Evolutionary conservation across 306 rosid genomes (phyloP).

Genomic region (Vicia faba): DNA sequence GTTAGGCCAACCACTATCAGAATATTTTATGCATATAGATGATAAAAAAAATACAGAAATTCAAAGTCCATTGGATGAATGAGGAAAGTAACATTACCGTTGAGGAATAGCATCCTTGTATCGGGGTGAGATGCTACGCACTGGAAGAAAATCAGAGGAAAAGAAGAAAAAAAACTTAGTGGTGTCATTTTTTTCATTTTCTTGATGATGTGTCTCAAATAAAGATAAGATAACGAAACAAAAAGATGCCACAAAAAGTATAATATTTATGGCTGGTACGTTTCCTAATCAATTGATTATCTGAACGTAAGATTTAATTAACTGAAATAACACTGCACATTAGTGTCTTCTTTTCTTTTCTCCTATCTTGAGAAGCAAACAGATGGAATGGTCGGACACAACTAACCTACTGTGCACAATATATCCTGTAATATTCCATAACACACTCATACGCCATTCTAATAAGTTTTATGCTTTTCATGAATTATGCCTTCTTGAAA

Average conservation of each 20-base stretch:
- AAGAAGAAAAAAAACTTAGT: constrained; percentile 17
- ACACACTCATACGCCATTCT: not conserved
- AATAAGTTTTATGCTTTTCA: not conserved
- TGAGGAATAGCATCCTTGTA: constrained; percentile 84
- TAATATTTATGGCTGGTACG: not conserved
- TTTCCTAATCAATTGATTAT: constrained; percentile 15
- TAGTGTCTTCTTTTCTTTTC: constrained; percentile 4
- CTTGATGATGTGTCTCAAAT: constrained; percentile 3
- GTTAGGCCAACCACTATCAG: constrained; percentile 8
- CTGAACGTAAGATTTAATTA: not conserved
- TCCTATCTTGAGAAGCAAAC: constrained; percentile 10
- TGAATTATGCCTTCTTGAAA: not conserved
- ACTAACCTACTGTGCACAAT: not conserved
- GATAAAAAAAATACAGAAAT: constrained; percentile 15
- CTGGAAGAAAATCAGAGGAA: constrained; percentile 49
- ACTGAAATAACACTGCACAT: constrained; percentile 16
- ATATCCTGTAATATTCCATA: not conserved
- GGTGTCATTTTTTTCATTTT: not conserved
- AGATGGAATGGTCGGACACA: not conserved
- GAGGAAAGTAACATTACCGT: constrained; percentile 63
- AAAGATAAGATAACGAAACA: constrained; percentile 18
- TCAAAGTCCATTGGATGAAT: constrained; percentile 31
- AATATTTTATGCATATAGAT: constrained; percentile 25
- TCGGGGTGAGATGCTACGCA: constrained; percentile 97
- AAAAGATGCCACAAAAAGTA: not conserved